Conservation (phyloP, 805 yeast genomes). For the Starmerella apicola region DNA sequence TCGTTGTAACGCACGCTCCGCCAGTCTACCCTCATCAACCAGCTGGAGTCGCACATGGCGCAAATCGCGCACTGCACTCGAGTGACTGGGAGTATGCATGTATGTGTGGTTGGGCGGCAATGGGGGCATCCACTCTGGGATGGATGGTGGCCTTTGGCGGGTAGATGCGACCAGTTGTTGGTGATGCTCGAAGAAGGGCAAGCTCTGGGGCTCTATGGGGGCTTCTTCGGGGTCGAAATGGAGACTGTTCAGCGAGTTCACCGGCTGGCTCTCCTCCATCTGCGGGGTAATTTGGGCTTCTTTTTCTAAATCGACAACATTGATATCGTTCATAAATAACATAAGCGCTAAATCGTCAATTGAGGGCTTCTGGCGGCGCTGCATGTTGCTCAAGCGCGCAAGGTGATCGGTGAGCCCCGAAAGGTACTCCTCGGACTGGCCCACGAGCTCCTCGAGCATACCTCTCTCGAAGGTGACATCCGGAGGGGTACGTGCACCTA, state of each 20-base stretch:
- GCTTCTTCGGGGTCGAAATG: constrained; percentile 24
- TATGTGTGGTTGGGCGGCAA: constrained; percentile 93
- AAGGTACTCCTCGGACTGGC: constrained; percentile 27
- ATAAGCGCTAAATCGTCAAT: constrained; percentile 26
- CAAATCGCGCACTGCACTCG: constrained; percentile 54
- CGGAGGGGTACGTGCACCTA: constrained; percentile 14
- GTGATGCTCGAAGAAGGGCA: constrained; percentile 43
- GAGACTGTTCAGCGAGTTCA: constrained; percentile 22
- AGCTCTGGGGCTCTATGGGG: constrained; percentile 32
- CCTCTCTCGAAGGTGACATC: constrained; percentile 17
- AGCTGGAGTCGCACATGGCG: constrained; percentile 55
- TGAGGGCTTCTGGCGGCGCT: constrained; percentile 27
- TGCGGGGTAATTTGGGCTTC: constrained; percentile 19
- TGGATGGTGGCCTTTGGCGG: constrained; percentile 32
- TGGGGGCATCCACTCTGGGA: constrained; percentile 72
- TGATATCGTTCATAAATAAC: constrained; percentile 24
- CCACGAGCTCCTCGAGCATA: constrained; percentile 24
- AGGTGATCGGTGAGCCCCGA: constrained; percentile 21
- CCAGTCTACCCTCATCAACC: constrained; percentile 68
- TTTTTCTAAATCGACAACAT: constrained; percentile 24
- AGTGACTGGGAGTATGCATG: constrained; percentile 58
- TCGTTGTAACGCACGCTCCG: constrained; percentile 63
- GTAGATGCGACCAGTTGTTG: constrained; percentile 42
- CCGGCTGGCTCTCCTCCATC: constrained; percentile 13
- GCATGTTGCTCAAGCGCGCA: constrained; percentile 23